Conservation (phyloP, 1,139 yeast genomes). For the Candida sp. region DNA sequence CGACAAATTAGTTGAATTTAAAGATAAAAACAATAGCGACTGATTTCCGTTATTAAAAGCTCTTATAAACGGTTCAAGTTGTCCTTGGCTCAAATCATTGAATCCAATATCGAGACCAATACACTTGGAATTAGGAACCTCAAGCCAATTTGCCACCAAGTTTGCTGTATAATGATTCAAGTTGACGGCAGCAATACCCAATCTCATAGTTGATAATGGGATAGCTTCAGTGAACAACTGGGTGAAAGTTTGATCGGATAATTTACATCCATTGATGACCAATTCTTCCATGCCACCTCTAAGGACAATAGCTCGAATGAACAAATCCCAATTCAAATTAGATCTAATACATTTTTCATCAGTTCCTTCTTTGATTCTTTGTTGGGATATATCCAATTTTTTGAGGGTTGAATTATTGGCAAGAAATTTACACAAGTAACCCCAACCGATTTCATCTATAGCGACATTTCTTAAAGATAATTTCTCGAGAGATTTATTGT, state of each 20-base stretch:
- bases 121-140: conserved; percentile 48
- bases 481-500: conserved; percentile 60
- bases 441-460: conserved; percentile 72
- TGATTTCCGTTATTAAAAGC: conserved; percentile 34
- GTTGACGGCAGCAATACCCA: conserved; percentile 77
- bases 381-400: conserved; percentile 80
- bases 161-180: conserved; percentile 55
- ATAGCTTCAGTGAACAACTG: conserved; percentile 53
- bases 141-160: conserved; percentile 61
- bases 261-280: conserved; percentile 75
- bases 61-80: conserved; percentile 48
- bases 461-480: conserved; percentile 77
- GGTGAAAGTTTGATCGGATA: conserved; percentile 50
- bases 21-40: conserved; percentile 59
- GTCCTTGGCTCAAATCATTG: conserved; percentile 62
- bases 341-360: conserved; percentile 48
- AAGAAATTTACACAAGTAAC: conserved; percentile 67
- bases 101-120: conserved; percentile 86
- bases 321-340: conserved; percentile 73
- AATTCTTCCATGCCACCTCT: conserved; percentile 83
- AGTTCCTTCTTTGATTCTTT: conserved; percentile 54
- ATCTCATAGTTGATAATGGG: conserved; percentile 53
- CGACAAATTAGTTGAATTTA: conserved; percentile 63
- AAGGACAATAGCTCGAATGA: conserved; percentile 52
- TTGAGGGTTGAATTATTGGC: conserved; percentile 53